These are phyloP conservation scores for Globisporangium paddicum DNA, from an alignment of 352 stramenopile species.

Conservation along the genomic window DNA sequence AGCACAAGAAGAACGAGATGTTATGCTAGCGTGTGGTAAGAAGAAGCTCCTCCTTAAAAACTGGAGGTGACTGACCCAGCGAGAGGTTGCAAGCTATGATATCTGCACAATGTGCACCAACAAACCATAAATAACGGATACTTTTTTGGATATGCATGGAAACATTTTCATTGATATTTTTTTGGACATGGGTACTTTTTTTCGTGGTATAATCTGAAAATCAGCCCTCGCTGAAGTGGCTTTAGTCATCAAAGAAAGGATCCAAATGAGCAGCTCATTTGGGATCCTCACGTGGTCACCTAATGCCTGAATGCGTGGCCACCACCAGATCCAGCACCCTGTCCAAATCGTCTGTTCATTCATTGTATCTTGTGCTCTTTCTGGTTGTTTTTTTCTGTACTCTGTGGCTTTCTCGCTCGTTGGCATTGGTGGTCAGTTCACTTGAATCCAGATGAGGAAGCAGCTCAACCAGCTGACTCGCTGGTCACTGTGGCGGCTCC, in stretches of 20 bases:
- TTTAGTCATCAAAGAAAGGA: background rate
- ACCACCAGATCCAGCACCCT: background rate
- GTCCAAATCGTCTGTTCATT: slow-evolving; percentile 5
- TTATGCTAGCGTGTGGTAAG: too few relatives aligned
- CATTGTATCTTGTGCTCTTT: slow-evolving; percentile 7
- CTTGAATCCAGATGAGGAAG: background rate
- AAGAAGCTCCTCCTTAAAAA: too few relatives aligned
- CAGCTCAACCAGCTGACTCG: background rate
- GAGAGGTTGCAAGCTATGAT: too few relatives aligned
- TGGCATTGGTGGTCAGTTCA: background rate
- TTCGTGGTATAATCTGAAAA: too few relatives aligned
- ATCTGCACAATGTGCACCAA: too few relatives aligned
- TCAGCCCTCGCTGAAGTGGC: too few relatives aligned
- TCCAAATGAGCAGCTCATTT: slow-evolving; percentile 1
- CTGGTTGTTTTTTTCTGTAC: background rate
- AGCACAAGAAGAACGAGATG: too few relatives aligned
- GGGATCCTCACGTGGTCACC: background rate
- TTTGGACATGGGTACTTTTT: too few relatives aligned
- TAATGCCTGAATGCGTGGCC: background rate
- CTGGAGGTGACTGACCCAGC: too few relatives aligned
- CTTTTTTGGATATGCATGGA: too few relatives aligned
- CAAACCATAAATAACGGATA: too few relatives aligned
- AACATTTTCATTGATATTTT: too few relatives aligned
- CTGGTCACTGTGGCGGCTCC: slow-evolving; percentile 59
- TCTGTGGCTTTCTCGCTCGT: background rate